These are phyloP conservation scores for Crithidia expoeki DNA, from an alignment of 208 protist species.

Conservation along the genomic window DNA sequence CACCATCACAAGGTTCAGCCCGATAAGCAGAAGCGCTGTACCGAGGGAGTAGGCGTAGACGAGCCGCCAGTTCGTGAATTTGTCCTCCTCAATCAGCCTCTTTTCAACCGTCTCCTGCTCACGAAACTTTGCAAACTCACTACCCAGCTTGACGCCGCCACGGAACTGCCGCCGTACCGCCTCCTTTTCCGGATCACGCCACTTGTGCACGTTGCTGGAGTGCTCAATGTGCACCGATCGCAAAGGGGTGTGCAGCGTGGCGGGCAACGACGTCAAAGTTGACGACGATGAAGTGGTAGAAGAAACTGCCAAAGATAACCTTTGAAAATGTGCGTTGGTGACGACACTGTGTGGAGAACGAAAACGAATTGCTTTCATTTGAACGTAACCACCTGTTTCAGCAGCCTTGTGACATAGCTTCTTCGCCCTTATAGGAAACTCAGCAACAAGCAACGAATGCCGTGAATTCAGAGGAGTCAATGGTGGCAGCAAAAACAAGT, in stretches of 20 bases:
- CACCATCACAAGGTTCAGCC: constrained; percentile 60
- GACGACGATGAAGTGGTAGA: constrained; percentile 1
- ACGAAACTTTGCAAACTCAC: constrained; percentile 40
- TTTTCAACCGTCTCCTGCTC: constrained; percentile 54
- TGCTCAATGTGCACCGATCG: constrained; percentile 54
- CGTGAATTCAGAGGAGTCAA: no score
- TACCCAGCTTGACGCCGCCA: constrained; percentile 67
- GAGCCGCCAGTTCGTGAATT: constrained; percentile 69
- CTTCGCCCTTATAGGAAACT: no score
- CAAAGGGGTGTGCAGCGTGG: not conserved
- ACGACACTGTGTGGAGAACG: no score
- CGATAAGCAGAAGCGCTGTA: constrained; percentile 50
- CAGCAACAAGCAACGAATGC: no score
- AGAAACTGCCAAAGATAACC: no score
- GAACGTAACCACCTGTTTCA: no score
- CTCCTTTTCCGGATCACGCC: constrained; percentile 66
- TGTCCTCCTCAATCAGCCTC: constrained; percentile 54
- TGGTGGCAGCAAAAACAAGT: no score
- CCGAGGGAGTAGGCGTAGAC: constrained; percentile 42
- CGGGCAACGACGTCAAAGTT: not conserved
- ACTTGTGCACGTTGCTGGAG: constrained; percentile 66
- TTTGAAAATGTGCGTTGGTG: no score
- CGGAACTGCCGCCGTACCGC: constrained; percentile 64
- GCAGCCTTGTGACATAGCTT: no score
- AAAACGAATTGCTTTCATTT: no score